Percentiles rank a stretch among this genome's conserved stretches.
Evolutionary conservation across 1,139 yeast species (phyloP).

Genomic region (Kodamaea ohmeri): DNA sequence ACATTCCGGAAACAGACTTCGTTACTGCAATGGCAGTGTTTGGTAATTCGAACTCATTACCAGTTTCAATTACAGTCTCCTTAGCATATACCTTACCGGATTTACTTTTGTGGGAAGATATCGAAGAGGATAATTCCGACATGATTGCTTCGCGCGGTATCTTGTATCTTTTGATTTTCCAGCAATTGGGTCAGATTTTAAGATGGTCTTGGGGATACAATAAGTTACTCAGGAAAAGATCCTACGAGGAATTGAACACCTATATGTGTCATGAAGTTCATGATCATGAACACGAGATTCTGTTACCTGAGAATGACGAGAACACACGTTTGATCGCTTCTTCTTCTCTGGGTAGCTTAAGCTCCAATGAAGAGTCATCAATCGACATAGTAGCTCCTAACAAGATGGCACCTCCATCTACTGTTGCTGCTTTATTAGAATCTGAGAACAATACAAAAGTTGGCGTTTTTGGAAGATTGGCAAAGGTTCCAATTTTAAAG

Average conservation of each 20-base stretch:
- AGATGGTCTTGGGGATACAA: conserved; percentile 95
- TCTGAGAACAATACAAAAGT: not conserved
- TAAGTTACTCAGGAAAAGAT: conserved; percentile 57
- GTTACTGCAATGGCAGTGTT: conserved; percentile 89
- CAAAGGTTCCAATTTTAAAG: conserved; percentile 12
- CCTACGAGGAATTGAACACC: conserved; percentile 38
- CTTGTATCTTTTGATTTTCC: conserved; percentile 71
- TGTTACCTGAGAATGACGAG: conserved; percentile 1
- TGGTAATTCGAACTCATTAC: conserved; percentile 78
- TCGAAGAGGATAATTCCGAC: conserved; percentile 62
- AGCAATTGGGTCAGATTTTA: conserved; percentile 79
- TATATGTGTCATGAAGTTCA: conserved; percentile 21
- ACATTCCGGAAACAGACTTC: conserved; percentile 67
- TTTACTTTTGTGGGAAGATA: conserved; percentile 64
- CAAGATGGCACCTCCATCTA: not conserved
- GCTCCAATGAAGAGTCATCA: not conserved
- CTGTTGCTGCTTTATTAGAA: not conserved
- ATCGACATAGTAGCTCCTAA: conserved; percentile 2
- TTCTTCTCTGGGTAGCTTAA: not conserved
- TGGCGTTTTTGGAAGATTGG: not conserved
- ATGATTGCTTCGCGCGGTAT: conserved; percentile 80
- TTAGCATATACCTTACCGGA: conserved; percentile 72
- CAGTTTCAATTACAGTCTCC: conserved; percentile 73
- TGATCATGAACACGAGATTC: conserved; percentile 8
- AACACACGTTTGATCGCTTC: not conserved